Conservation (phyloP, 768 basidiomycete species). For the Saitozyma podzolica region DNA sequence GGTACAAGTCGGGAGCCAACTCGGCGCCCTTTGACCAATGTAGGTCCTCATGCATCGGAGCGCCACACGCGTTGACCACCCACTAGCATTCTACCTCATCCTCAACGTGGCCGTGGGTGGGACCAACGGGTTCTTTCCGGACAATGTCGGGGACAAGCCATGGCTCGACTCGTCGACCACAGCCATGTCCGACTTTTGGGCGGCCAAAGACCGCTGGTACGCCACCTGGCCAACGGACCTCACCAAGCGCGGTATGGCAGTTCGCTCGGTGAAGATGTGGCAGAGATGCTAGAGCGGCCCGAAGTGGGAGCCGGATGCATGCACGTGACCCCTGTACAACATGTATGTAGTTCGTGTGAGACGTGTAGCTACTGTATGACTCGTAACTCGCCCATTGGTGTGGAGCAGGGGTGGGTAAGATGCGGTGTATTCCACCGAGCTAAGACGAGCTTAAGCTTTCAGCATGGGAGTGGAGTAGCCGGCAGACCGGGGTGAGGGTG, state of each 20-base stretch:
- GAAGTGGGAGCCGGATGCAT: neutral
- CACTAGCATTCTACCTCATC: slow-evolving; percentile 68
- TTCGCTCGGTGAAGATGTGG: slow-evolving; percentile 29
- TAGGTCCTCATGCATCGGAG: slow-evolving; percentile 47
- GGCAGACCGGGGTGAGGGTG: too few species aligned
- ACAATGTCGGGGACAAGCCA: slow-evolving; percentile 62
- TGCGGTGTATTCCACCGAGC: too few species aligned
- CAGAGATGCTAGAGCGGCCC: slow-evolving; percentile 1
- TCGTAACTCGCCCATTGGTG: too few species aligned
- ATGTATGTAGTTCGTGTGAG: too few species aligned
- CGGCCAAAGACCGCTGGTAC: slow-evolving; percentile 25
- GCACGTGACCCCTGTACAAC: too few species aligned
- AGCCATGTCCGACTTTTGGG: slow-evolving; percentile 24
- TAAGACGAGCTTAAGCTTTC: too few species aligned
- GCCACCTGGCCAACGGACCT: slow-evolving; percentile 26
- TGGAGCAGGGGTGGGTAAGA: too few species aligned
- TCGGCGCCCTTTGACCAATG: slow-evolving; percentile 67
- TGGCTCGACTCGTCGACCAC: slow-evolving; percentile 39
- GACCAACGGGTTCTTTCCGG: slow-evolving; percentile 85
- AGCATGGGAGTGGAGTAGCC: too few species aligned
- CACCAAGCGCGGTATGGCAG: slow-evolving; percentile 22
- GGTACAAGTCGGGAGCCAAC: slow-evolving; percentile 54
- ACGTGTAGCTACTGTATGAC: too few species aligned
- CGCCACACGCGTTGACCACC: neutral
- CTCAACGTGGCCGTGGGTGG: slow-evolving; percentile 76